Evolutionary conservation across 2,329 filamentous ascomycete species (phyloP).

Genomic region (Conoideocrella luteorostrata): DNA sequence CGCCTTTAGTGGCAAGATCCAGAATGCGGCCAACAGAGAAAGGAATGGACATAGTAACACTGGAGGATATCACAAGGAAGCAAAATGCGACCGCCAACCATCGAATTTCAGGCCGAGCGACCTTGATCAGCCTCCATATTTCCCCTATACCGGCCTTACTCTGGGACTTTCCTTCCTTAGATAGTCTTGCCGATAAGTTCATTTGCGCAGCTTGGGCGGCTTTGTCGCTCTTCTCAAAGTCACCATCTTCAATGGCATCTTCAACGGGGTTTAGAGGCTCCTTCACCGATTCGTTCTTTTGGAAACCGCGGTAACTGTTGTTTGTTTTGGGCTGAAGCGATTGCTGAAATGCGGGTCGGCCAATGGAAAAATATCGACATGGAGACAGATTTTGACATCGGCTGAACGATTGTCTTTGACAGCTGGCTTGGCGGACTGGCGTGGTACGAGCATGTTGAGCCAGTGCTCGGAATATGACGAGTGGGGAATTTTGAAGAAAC

Average conservation of each 20-base stretch:
- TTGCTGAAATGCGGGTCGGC: conserved; percentile 15
- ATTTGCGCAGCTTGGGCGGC: conserved; percentile 82
- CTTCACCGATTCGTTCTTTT: conserved; percentile 23
- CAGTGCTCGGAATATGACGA: conserved; percentile 2
- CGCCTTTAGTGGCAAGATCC: conserved; percentile 76
- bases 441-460: background rate
- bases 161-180: conserved; percentile 65
- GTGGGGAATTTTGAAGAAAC: background rate
- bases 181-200: conserved; percentile 80
- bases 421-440: background rate
- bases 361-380: conserved; percentile 25
- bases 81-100: conserved; percentile 74
- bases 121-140: conserved; percentile 80
- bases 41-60: conserved; percentile 91
- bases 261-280: too few relatives aligned
- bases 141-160: conserved; percentile 62
- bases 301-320: conserved; percentile 32
- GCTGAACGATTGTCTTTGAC: background rate
- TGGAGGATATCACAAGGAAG: conserved; percentile 81
- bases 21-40: conserved; percentile 95
- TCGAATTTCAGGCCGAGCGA: conserved; percentile 77
- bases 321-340: conserved; percentile 22
- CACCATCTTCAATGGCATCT: conserved; percentile 27
- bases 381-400: background rate
- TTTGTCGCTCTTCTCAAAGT: conserved; percentile 67